Evolutionary conservation across 805 yeast species (phyloP).

Genomic region (Brettanomyces naardenensis): DNA sequence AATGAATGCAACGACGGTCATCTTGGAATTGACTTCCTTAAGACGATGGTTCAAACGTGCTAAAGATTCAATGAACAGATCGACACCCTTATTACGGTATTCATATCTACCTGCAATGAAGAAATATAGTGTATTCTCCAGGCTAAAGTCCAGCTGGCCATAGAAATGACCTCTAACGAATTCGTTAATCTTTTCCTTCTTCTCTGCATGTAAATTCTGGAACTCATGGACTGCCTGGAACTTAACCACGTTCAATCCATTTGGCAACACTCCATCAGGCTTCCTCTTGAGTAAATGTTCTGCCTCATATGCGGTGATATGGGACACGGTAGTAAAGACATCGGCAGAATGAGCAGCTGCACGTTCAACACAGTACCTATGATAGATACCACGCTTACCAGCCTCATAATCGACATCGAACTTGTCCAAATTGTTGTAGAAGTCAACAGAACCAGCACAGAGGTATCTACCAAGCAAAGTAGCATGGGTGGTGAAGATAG

Average conservation of each 20-base stretch:
- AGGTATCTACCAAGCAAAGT: constrained; percentile 89
- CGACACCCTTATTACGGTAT: constrained; percentile 94
- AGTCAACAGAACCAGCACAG: constrained; percentile 95
- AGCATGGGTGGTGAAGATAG: constrained; percentile 96
- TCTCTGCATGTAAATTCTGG: constrained; percentile 89
- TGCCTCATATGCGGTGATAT: constrained; percentile 93
- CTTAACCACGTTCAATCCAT: constrained; percentile 91
- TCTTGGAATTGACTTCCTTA: constrained; percentile 73
- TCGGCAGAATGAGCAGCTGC: constrained; percentile 95
- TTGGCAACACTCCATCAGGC: constrained; percentile 97
- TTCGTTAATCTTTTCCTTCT: constrained; percentile 88
- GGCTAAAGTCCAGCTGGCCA: constrained; percentile 91
- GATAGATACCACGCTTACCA: constrained; percentile 95
- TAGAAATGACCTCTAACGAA: constrained; percentile 95
- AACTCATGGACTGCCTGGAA: constrained; percentile 97
- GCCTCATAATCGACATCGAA: constrained; percentile 98
- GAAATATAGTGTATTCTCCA: constrained; percentile 89
- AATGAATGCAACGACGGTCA: constrained; percentile 93
- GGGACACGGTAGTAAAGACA: constrained; percentile 95
- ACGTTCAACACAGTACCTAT: constrained; percentile 92
- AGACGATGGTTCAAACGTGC: constrained; percentile 87
- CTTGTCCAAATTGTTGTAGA: constrained; percentile 77
- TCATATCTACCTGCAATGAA: constrained; percentile 97
- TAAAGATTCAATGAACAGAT: constrained; percentile 84
- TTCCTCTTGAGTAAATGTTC: constrained; percentile 90